Base-by-base conservation (phyloP, 2,329 filamentous ascomycete genomes). In the Botrytis medusae region DNA sequence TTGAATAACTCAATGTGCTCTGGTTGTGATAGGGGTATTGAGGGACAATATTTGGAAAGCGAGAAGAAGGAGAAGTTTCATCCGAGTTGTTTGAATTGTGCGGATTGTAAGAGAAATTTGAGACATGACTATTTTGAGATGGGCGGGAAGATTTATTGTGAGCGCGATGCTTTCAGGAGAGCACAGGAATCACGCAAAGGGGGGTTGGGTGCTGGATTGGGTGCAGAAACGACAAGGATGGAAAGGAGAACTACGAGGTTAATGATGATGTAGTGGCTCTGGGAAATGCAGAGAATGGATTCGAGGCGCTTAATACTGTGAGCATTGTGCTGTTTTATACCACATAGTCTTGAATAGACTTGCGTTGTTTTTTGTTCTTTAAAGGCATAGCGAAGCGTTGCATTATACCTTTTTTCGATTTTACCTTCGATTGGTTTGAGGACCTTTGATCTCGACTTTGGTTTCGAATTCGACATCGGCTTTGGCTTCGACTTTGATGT, bases 91-190 rank as follows among this genome's bases (percentile, higher is more conserved):
- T 93, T 99, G 83, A 91, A 90, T 67, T 98, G 96, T 81, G 87
- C 87, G 62, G 91, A 93, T 77, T 98, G 95, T 80, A 88, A 90
- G 46, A 83, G 89, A 64, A 89, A 91, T 3, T 86, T 98, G 20
- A 87, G 88, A 32, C 91, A 95, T 62, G 95, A 96, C 75, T 98
- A 98, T 82, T 98, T 96, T 79, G 95, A 98, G 81, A 91, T 97
- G 77, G 90, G 89, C 59, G 93, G 93, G 37, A 87, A 85, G 62
- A 89, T 92, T 0, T 97, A 92, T 81, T 99, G 95, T 82, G 95
- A 98, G 82, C 89, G 91, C 62, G 94, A 98, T 81, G 95, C 94
- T 7, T 91, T 79, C 65, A 74, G 77, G 42, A 75, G 78, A 46
- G 75, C 80, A 2, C 80, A 81, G 51, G 54, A 62, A 34, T 61